These are phyloP conservation scores for Globisporangium lucens DNA, from an alignment of 352 stramenopile species.

Conservation along the genomic window DNA sequence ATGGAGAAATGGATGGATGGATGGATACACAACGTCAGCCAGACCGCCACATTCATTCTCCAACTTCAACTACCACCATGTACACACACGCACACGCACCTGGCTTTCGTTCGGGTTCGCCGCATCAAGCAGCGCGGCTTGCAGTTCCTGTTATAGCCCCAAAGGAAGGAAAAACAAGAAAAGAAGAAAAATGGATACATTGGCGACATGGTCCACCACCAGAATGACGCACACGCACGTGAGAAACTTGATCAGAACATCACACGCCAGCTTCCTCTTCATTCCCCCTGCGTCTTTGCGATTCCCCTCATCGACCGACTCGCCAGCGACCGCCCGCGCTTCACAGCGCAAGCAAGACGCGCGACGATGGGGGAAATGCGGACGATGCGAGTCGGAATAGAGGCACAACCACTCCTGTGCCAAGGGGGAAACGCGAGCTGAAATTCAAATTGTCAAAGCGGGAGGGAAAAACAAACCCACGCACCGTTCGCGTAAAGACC, in stretches of 20 bases:
- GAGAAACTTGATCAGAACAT: not conserved
- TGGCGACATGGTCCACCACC: not conserved
- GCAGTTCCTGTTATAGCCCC: constrained; percentile 40
- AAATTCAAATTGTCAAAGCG: constrained; percentile 10
- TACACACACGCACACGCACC: constrained; percentile 26
- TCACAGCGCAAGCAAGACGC: not conserved
- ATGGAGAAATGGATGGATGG: constrained; percentile 11
- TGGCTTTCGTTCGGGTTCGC: constrained; percentile 41
- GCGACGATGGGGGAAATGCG: not conserved
- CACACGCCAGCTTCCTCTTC: not conserved
- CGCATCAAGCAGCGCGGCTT: constrained; percentile 52
- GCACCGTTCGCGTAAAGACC: constrained; percentile 72
- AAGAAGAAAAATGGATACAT: not conserved
- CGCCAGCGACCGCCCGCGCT: not conserved
- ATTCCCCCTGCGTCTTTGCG: not conserved
- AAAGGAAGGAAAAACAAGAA: not conserved
- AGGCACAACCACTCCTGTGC: not conserved
- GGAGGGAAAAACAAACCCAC: constrained; percentile 8
- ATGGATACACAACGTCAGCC: constrained; percentile 11
- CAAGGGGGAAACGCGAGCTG: not conserved
- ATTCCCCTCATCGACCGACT: not conserved
- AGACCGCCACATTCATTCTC: not conserved
- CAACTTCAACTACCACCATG: not conserved
- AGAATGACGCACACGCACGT: not conserved
- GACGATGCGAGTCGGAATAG: not conserved